Conservation (phyloP, 2,329 filamentous ascomycete genomes). For the Hypoxylon sp. region DNA sequence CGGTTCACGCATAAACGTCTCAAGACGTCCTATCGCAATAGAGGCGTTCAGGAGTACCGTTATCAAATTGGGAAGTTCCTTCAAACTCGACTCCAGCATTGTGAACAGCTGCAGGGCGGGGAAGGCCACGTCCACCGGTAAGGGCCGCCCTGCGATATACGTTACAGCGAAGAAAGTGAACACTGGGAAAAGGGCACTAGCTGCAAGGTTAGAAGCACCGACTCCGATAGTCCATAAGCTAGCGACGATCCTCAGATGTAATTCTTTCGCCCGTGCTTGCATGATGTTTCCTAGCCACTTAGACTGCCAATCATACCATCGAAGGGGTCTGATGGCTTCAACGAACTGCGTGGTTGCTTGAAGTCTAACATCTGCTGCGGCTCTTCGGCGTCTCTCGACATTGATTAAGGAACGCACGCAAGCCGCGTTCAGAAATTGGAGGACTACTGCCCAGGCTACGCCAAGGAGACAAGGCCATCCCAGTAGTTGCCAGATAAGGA, state of each 20-base stretch:
- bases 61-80: constrained; percentile 81
- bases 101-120: constrained; percentile 86
- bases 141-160: constrained; percentile 73
- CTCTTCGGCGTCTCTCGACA: constrained; percentile 79
- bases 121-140: constrained; percentile 87
- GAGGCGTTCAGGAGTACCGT: constrained; percentile 84
- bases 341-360: constrained; percentile 89
- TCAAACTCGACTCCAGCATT: constrained; percentile 80
- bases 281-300: constrained; percentile 80
- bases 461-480: constrained; percentile 85
- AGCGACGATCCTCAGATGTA: constrained; percentile 75
- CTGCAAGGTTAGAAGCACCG: constrained; percentile 77
- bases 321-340: constrained; percentile 84
- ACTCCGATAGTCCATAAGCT: constrained; percentile 75
- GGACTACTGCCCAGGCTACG: constrained; percentile 76
- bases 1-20: constrained; percentile 88
- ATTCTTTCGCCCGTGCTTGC: constrained; percentile 75
- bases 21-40: constrained; percentile 86
- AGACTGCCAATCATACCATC: constrained; percentile 87
- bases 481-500: constrained; percentile 82
- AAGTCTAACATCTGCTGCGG: constrained; percentile 81
- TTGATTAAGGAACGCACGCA: constrained; percentile 76
- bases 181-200: constrained; percentile 82
- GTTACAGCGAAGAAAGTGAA: constrained; percentile 88
- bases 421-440: constrained; percentile 78